Conservation (phyloP, 768 basidiomycete genomes). For the Epithele typhae region DNA sequence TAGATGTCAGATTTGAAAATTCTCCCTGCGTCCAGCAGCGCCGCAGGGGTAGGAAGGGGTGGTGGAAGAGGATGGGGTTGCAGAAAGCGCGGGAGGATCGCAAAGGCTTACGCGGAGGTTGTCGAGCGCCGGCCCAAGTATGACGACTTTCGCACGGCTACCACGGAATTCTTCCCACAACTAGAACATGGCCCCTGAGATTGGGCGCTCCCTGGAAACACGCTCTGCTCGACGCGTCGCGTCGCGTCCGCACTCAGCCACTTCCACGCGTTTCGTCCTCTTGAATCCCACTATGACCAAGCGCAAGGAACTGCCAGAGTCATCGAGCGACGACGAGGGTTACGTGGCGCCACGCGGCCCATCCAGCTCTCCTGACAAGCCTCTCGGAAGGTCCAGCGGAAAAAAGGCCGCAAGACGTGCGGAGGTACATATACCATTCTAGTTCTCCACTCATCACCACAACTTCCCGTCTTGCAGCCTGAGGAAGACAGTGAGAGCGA, state of each 20-base stretch:
- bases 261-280: conserved; percentile 6
- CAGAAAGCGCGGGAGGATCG: conserved; percentile 5
- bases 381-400: conserved; percentile 6
- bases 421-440: not conserved
- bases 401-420: too few relatives aligned
- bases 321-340: conserved; percentile 15
- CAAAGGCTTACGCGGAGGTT: conserved; percentile 20
- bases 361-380: conserved; percentile 4
- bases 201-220: too few relatives aligned
- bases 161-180: conserved; percentile 11
- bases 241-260: too few relatives aligned
- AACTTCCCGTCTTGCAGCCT: too few relatives aligned
- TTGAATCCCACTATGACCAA: conserved; percentile 11
- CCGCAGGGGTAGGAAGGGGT: not conserved
- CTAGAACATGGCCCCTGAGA: too few relatives aligned
- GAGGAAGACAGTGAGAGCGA: not conserved
- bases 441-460: not conserved
- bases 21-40: not conserved
- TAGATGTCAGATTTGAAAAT: not conserved
- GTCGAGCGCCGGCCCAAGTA: conserved; percentile 2
- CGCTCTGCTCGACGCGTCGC: conserved; percentile 1
- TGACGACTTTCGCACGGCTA: conserved; percentile 15
- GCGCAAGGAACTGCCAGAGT: conserved; percentile 4
- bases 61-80: not conserved
- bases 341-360: not conserved